A percentile compares a stretch with the other conserved stretches of the same genome.
Evolutionary conservation across 441 rosid species (phyloP).

Genomic region (Euphorbia corollata): DNA sequence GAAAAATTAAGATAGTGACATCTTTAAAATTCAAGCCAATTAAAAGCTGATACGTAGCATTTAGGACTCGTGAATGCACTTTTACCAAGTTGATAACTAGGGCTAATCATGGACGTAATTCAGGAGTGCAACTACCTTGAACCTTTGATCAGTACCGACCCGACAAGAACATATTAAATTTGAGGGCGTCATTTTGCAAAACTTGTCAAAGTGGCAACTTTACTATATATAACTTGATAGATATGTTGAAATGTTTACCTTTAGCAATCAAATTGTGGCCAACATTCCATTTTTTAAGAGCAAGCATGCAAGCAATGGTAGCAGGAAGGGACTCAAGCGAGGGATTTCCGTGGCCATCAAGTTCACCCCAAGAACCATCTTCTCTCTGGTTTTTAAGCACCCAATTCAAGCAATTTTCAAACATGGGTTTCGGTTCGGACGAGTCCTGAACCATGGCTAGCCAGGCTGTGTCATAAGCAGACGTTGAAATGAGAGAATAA

Average conservation of each 20-base stretch:
- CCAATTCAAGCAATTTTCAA: conserved; percentile 48
- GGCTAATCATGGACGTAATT: too few relatives aligned
- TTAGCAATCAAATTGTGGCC: conserved; percentile 21
- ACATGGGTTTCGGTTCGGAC: conserved; percentile 48
- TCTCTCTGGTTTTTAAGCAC: conserved; percentile 39
- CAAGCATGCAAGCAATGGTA: conserved; percentile 48
- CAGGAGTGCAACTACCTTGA: too few relatives aligned
- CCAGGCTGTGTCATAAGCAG: conserved; percentile 72
- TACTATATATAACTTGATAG: neutral
- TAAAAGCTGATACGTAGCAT: too few relatives aligned
- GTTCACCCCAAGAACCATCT: conserved; percentile 54
- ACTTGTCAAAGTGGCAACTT: too few relatives aligned
- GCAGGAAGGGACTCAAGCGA: conserved; percentile 40
- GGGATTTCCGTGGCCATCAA: conserved; percentile 28
- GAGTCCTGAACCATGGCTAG: conserved; percentile 48
- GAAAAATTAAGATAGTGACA: too few relatives aligned
- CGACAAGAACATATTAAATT: too few relatives aligned
- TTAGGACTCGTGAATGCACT: too few relatives aligned
- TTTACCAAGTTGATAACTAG: too few relatives aligned
- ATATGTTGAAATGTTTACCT: conserved; percentile 25
- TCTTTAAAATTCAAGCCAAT: too few relatives aligned
- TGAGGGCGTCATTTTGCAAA: too few relatives aligned
- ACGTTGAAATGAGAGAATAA: conserved; percentile 35
- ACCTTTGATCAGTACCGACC: too few relatives aligned
- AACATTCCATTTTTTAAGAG: conserved; percentile 43